Conservation (phyloP, 2,329 filamentous ascomycete species). For the Epichloe sp. region DNA sequence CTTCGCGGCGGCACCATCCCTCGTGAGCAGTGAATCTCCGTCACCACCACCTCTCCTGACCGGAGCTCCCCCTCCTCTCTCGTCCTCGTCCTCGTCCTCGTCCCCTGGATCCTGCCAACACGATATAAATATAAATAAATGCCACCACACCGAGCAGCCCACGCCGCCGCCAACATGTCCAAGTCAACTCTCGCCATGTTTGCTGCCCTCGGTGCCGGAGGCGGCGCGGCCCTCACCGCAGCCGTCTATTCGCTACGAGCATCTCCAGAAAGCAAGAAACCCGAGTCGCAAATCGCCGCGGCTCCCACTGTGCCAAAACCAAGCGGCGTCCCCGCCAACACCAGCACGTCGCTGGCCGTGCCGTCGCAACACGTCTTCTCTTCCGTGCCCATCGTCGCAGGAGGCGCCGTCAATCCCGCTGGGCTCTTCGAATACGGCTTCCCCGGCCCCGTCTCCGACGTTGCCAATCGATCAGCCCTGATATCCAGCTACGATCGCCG, state of each 20-base stretch:
- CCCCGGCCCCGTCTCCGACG: conserved; percentile 72
- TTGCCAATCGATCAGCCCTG: conserved; percentile 62
- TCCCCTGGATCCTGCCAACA: neutral
- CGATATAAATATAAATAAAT: conserved; percentile 7
- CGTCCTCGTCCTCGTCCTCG: neutral
- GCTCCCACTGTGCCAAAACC: conserved; percentile 10
- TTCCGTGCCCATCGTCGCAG: conserved; percentile 15
- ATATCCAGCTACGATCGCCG: conserved; percentile 84
- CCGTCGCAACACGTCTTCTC: conserved; percentile 46
- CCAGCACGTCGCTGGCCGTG: conserved; percentile 22
- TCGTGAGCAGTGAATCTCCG: conserved; percentile 4
- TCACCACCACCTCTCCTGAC: neutral
- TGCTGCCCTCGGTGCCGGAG: conserved; percentile 62
- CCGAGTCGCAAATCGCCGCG: conserved; percentile 9
- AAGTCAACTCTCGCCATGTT: conserved; percentile 65
- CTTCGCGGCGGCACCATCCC: neutral
- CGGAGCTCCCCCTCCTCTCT: neutral
- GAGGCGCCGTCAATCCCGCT: conserved; percentile 53
- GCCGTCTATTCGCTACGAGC: conserved; percentile 47
- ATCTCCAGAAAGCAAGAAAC: conserved; percentile 15
- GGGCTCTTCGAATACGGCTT: conserved; percentile 81
- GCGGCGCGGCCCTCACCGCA: conserved; percentile 61
- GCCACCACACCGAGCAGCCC: conserved; percentile 3
- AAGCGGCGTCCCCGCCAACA: conserved; percentile 10
- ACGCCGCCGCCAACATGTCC: conserved; percentile 45